Evolutionary conservation across 2,329 filamentous ascomycete species (phyloP), one percentile per base, ranked within the genome.

Genomic region (Fusarium lateritium): DNA sequence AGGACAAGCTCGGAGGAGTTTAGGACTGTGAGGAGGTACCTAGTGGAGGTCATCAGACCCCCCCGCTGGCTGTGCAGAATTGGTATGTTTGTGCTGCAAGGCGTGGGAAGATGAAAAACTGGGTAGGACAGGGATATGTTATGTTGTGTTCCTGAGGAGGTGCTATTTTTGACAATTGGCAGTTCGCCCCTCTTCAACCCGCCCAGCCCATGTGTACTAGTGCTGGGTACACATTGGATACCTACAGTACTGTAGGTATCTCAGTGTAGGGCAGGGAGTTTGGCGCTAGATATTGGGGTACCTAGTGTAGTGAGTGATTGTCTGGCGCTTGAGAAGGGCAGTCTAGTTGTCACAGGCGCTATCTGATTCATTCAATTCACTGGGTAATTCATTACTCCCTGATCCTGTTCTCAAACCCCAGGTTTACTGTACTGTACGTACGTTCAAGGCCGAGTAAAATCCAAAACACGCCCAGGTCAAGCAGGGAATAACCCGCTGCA

Each of bases 81-180:
- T 38, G 55, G 38, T 28, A 62, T 44, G 26, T 24, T 56, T 24
- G 40, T 43, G 26, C 53, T 53, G 58, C 28, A 50, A 38, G 53
- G 42, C 42, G 28, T 31, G 28, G 28, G 28, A 31, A 31, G 28
- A 52, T 40, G 36, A 28, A 65, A 65, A 45, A 65, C 39, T 65
- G 53, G 59, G 54, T 63, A 42, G 26, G n/a, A 40, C 53, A 68
- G 33, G 65, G 60, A 44, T 68, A 17, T 14, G 39, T 43, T 68
- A 17, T 14, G 39, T 43, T 39, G 56, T 66, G 50, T 51, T 61
- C 44, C 62, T 61, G 47, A 36, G 39, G 53, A 39, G 40, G 62
- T 46, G 43, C 65, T 69, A 69, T 69, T 69, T 69, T 69, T 69
- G 65, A 69, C 31, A 42, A 46, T 38, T 33, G n/a, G 38, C 38